A percentile compares a stretch with the other conserved stretches of the same genome.
phyloP scores from a whole-genome alignment of 2,329 filamentous ascomycete species.

The Leptographium wingfieldii region DNA sequence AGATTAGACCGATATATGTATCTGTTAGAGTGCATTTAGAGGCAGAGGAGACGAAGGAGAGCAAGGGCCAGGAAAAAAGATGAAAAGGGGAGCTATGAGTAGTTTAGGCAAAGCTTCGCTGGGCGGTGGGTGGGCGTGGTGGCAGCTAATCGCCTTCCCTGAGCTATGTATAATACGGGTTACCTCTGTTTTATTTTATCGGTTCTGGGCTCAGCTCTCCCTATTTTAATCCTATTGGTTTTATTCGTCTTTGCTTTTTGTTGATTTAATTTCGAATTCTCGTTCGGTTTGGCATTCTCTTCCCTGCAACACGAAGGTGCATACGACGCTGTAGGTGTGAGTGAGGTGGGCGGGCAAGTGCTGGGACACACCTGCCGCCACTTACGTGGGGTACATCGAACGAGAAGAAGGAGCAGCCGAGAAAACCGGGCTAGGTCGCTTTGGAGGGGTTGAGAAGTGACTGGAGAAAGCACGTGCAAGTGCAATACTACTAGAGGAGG shows the following conservation, averaged over 20 bases:
- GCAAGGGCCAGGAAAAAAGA: neutral
- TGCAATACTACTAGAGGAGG: neutral
- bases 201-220: neutral
- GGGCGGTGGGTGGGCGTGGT: constrained; percentile 1
- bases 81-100: constrained; percentile 9
- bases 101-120: constrained; percentile 10
- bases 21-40: neutral
- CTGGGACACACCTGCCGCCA: constrained; percentile 7
- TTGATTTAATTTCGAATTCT: neutral
- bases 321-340: constrained; percentile 8
- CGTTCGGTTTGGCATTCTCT: neutral
- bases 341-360: neutral
- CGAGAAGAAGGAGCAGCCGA: neutral
- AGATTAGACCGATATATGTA: constrained; percentile 12
- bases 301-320: neutral
- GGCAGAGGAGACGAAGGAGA: constrained; percentile 4
- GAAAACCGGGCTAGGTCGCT: neutral
- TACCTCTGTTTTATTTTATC: neutral
- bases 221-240: neutral
- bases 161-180: neutral
- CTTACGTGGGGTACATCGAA: constrained; percentile 7
- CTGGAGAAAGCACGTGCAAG: constrained; percentile 5
- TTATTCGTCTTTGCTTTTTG: neutral
- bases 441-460: neutral
- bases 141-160: neutral